Evolutionary conservation across 495 filamentous ascomycete species (phyloP).

Genomic region (Aspergillus hancockii): DNA sequence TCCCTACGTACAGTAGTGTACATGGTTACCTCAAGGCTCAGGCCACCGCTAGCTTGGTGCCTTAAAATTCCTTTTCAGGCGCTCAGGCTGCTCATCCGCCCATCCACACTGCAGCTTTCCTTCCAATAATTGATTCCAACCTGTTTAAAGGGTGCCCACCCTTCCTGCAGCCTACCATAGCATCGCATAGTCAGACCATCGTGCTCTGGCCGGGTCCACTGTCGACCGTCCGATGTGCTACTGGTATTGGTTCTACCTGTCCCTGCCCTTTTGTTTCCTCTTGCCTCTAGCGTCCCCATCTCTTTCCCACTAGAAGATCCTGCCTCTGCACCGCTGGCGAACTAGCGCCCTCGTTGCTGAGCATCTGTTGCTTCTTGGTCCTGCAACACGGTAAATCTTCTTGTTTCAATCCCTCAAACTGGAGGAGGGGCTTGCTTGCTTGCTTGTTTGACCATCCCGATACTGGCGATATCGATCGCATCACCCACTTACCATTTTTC

Average conservation of each 20-base stretch:
- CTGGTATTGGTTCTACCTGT: constrained; percentile 34
- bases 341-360: constrained; percentile 20
- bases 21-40: constrained; percentile 1
- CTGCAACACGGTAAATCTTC: constrained; percentile 25
- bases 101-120: constrained; percentile 1
- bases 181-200: constrained; percentile 38
- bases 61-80: constrained; percentile 21
- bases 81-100: constrained; percentile 23
- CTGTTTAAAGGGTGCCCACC: constrained; percentile 1
- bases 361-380: constrained; percentile 21
- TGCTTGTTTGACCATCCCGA: constrained; percentile 10
- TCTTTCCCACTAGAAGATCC: constrained; percentile 15
- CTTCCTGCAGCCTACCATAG: constrained; percentile 6
- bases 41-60: constrained; percentile 19
- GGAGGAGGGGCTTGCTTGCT: constrained; percentile 20
- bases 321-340: constrained; percentile 23
- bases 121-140: constrained; percentile 1
- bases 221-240: constrained; percentile 28
- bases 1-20: background rate
- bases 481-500: constrained; percentile 18
- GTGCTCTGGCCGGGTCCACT: constrained; percentile 33
- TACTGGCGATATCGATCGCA: constrained; percentile 22
- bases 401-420: constrained; percentile 20
- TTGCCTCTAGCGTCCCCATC: constrained; percentile 16
- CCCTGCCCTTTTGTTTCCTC: constrained; percentile 24